A percentile compares a stretch with the other conserved stretches of the same genome.
Evolutionary conservation across 805 yeast genomes (phyloP).

Genomic region (Candida insectorum): DNA sequence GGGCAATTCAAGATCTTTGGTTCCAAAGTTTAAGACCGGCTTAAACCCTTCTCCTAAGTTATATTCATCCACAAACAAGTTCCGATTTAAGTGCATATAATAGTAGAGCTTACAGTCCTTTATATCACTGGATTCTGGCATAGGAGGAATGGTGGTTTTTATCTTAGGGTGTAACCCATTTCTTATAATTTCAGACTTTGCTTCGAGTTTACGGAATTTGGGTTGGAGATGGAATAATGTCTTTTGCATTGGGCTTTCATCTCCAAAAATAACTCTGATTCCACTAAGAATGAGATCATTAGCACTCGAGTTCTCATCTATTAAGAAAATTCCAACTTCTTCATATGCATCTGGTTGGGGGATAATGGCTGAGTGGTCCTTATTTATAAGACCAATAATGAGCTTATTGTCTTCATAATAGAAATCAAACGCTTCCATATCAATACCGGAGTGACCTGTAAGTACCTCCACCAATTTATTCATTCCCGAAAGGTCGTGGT

Average conservation of each 20-base stretch:
- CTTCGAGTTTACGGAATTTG: conserved; percentile 6
- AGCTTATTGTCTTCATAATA: conserved; percentile 9
- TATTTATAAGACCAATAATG: conserved; percentile 10
- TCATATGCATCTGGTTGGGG: conserved; percentile 11
- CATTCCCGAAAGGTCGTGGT: conserved; percentile 3
- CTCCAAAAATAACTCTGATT: conserved; percentile 22
- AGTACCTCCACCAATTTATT: neutral
- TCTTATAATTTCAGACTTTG: conserved; percentile 1
- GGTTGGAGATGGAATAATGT: conserved; percentile 44
- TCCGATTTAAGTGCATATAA: conserved; percentile 27
- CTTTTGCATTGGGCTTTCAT: conserved; percentile 20
- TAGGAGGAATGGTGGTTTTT: conserved; percentile 7
- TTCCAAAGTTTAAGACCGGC: conserved; percentile 27
- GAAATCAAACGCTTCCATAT: conserved; percentile 10
- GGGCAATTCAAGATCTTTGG: conserved; percentile 37
- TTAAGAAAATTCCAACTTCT: conserved; percentile 36
- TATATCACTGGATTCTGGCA: conserved; percentile 16
- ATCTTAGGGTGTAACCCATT: conserved; percentile 40
- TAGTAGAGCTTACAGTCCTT: conserved; percentile 29
- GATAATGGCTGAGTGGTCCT: conserved; percentile 1
- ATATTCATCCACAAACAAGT: conserved; percentile 37
- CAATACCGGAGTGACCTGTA: neutral
- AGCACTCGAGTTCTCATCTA: conserved; percentile 22
- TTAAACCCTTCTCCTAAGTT: conserved; percentile 24
- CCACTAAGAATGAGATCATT: conserved; percentile 39